Base-by-base conservation (phyloP, 1,284 basidiomycete species). In the Apiotrichum gracile region DNA sequence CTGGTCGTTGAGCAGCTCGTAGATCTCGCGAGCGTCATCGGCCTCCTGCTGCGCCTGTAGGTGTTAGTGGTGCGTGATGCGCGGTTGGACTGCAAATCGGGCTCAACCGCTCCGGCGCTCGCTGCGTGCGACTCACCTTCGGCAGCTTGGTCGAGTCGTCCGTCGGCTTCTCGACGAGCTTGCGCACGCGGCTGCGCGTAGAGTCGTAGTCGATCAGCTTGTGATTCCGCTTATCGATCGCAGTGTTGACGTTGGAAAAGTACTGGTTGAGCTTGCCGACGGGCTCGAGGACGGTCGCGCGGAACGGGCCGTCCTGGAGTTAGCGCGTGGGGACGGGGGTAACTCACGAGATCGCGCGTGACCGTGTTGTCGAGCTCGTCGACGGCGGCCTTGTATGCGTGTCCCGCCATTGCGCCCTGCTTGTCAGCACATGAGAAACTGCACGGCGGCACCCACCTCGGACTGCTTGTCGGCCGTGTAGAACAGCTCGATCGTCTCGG, bases 181-280 rank as follows among this genome's bases (percentile, higher is more conserved):
- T 98, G 66, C 89, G 85, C 61, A 91, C 79, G 74, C 83, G 91
- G 66, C 87, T 88, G 50, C 96, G 82, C 4, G 93, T 87, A 0
- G 94, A 80, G 67, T 99, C 96, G 70, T 94, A 98, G 77, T 99
- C 96, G 41, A 96, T 80, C 57, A 97, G 80, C 91, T 98, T 99
- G 79, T 97, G 93, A 77, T 93, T 88, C 47, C 96, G 83, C 77
- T 99, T 99, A 41, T 84, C 69, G 61, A 99, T 91, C 52, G 92
- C 88, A 58, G 93, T 88, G 73, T 97, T 97, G 68, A 97, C 85
- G 44, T 91, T 80, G 5, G 91, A 90, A 77, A 94, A 97, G 76
- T 97, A 97, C 2, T 87, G 85, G 70, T 88, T 91, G 82, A 98
- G 90, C 78, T 94, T 96, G 2, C 94, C 91, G 1, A 94, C 78